A percentile compares a stretch with the other conserved stretches of the same genome.
These are phyloP conservation scores for Aphanomyces invadans DNA, from an alignment of 352 stramenopile species.

Conservation along the genomic window DNA sequence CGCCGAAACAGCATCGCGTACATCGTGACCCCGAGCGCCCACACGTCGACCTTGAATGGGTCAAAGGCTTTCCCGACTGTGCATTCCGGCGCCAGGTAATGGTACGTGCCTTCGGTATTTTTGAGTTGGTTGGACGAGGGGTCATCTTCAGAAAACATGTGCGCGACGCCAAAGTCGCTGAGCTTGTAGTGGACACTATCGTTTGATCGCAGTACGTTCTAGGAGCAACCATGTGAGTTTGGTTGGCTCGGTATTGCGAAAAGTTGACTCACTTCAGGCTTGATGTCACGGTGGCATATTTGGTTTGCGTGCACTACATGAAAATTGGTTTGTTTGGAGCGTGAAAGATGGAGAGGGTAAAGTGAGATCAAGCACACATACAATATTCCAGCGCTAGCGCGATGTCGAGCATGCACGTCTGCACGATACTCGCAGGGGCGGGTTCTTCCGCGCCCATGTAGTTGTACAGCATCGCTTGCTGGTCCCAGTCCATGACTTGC, in stretches of 20 bases:
- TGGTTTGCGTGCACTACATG: constrained; percentile 58
- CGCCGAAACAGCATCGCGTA: constrained; percentile 56
- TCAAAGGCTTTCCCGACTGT: constrained; percentile 68
- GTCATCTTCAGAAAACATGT: constrained; percentile 39
- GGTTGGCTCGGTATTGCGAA: too few species aligned
- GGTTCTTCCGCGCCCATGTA: constrained; percentile 29
- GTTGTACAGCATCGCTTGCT: constrained; percentile 56
- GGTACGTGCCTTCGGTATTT: constrained; percentile 81
- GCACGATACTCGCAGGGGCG: constrained; percentile 36
- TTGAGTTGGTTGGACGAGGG: constrained; percentile 40
- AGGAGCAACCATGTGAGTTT: background rate
- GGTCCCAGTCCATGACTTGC: constrained; percentile 81
- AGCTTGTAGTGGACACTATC: constrained; percentile 52
- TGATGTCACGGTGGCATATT: constrained; percentile 84
- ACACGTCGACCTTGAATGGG: constrained; percentile 73
- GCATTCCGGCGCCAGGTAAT: constrained; percentile 78
- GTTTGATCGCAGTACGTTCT: constrained; percentile 63
- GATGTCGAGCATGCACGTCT: constrained; percentile 63
- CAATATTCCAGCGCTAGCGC: constrained; percentile 65
- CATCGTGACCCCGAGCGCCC: constrained; percentile 74
- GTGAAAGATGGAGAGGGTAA: background rate
- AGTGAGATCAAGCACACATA: constrained; percentile 36
- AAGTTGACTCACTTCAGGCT: constrained; percentile 36
- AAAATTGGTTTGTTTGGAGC: background rate
- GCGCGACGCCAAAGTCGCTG: constrained; percentile 73